Percentiles rank a stretch among this genome's conserved stretches.
phyloP scores from a whole-genome alignment of 140 eudicot genomes.

The Oenanthe javanica region DNA sequence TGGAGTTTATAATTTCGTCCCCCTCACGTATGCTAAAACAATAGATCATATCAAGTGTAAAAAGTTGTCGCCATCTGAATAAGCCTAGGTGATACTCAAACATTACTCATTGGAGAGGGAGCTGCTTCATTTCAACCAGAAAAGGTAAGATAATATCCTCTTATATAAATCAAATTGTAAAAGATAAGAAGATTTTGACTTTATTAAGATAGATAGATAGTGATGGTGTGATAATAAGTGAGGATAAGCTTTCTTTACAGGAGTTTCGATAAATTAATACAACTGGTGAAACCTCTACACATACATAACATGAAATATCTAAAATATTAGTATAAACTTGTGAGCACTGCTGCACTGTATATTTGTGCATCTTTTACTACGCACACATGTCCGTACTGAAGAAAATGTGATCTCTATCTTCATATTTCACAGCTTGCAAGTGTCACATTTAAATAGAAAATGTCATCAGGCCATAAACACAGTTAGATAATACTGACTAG shows the following conservation, averaged over 20 bases:
- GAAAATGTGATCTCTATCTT: background rate
- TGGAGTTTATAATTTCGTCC: background rate
- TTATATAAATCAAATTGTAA: background rate
- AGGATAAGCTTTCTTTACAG: background rate
- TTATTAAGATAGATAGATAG: background rate
- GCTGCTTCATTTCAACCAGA: background rate
- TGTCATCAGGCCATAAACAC: too few species aligned
- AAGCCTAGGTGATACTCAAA: background rate
- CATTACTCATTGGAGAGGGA: background rate
- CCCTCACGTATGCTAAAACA: background rate
- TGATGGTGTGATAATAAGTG: background rate
- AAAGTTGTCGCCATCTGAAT: background rate
- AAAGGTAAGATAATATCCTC: background rate
- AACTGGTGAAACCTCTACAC: background rate
- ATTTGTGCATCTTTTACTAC: background rate
- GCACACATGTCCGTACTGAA: background rate
- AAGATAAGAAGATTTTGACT: slow-evolving; percentile 5
- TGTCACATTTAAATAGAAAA: too few species aligned
- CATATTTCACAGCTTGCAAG: background rate
- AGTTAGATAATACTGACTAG: too few species aligned
- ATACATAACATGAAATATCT: background rate
- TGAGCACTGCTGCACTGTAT: background rate
- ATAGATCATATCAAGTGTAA: background rate
- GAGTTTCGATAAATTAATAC: background rate
- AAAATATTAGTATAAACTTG: background rate